Evolutionary conservation across 352 stramenopile genomes (phyloP), one percentile per base, ranked within the genome.

Genomic region (Phytophthora colocasiae): DNA sequence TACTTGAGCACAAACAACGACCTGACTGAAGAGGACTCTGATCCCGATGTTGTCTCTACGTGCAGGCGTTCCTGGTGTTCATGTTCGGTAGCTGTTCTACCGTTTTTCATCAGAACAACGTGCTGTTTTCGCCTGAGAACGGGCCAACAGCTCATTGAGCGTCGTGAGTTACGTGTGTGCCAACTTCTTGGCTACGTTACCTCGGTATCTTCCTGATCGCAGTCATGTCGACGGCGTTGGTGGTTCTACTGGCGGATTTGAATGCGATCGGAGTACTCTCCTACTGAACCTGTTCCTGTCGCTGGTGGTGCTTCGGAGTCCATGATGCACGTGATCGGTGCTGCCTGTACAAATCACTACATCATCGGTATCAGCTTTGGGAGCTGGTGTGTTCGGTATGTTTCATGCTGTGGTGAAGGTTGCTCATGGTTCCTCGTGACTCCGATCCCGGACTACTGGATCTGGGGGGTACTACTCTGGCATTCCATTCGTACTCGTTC

Each of bases 71-170:
- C 63, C 78, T 96, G 38, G 83, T 94, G 38, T 96, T 95, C 69
- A 97, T 97, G 91, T 91, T n/a, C 78, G 50, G 81, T 97, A 36
- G 89, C 90, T 3, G 85, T 92, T 3, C 67, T 97, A 12, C 90
- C 91, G 2, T 95, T 95, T 70, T 89, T 94, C 41, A 89, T 97
- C 41, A n/a, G 79, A 96, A 40, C 82, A 93, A 43, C 88, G 91
- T 15, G 89, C 95, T 60, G 76, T 89, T 0, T 75, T 82, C 27
- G 56, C 56, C 40, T 63, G 69, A 14, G 69, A 93, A 56, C 71
- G 85, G 36, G 75, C 69, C 43, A 97, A 97, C 77, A 83, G 74
- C 53, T 91, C 78, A 52, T 86, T 97, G 26, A 80, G 85, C 63
- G 71, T 95, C 12, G 29, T 83, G 41, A 84, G 76, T 40, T 97